Evolutionary conservation across 148 eudicot genomes (phyloP), one percentile per base, ranked within the genome.

Genomic region (Gaultheria prostrata): DNA sequence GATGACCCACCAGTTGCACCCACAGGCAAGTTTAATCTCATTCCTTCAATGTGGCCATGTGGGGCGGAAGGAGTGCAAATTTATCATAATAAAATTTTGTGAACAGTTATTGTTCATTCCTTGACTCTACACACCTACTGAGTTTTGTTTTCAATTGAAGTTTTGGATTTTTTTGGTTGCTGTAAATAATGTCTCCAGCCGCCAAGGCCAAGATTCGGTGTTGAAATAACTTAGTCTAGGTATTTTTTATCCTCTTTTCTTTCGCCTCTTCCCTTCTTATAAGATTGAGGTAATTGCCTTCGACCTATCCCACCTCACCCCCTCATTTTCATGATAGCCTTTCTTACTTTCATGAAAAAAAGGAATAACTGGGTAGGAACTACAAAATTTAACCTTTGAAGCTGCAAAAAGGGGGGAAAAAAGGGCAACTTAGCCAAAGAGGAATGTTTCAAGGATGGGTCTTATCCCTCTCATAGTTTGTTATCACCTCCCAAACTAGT

Each of bases 1-100:
- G 99, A 96, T 86, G 90, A 96, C 82, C 91, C 96, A 24, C 93
- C 93, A 57, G 85, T 90, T 80, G 83, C 91, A 77, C 95, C 98
- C 11, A 83, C 85, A 50, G 98, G 98, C 91, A 87, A 86, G 93
- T 86, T 72, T 75, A 59, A 4, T 30, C 63, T 61, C 15, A 1
- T 20, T 39, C 18, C 48, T 32, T 4, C 81, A 79, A 12, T 35
- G 49, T 56, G 13, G 11, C 81, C 56, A 12, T 35, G 49, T 56
- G 13, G 11, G 24, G 4, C 1, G 4, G 48, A 49, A 73, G 43
- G 0, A 26, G 28, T 46, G 54, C 33, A 26, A 65, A 65, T 63
- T 3, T 26, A 24, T 10, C 69, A 8, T 28, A 10, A 11, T 79
- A 1, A 71, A 18, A 69, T 69, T 80, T 12, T 8, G 28, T 84